Evolutionary conservation across 345 rosid species (phyloP), one percentile per base, ranked within the genome.

Genomic region (Citrus inodora): DNA sequence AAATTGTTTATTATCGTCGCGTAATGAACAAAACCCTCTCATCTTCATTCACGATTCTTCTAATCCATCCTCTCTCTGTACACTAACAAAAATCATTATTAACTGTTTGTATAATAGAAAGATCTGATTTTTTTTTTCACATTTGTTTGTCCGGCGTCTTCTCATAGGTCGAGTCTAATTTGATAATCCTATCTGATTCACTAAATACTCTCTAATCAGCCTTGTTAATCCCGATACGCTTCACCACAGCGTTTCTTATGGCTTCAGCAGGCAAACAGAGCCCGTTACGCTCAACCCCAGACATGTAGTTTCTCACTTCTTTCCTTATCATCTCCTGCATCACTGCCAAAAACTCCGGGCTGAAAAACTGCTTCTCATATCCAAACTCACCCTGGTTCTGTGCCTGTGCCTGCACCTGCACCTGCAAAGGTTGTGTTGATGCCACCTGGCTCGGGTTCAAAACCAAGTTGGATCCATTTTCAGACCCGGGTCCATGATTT

Each of bases 301-400:
- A 81, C 93, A 91, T 90, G 85, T 92, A 91, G 63, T 68, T 86
- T 81, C 92, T 83, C 75, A 92, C 97, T 74, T 92, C 97, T 78
- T 86, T 82, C 81, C 89, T 82, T 53, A 91, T 84, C 97, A 91
- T 91, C 67, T 91, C 93, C 76, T 91, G 95, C 92, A 92, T 82
- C 78, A 88, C 85, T 14, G 85, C 81, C 84, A 91, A 82, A 76
- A 92, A 90, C 85, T 91, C 93, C 2, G 85, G 61, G 48, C 75
- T 91, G 81, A 91, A 90, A 67, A 91, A 87, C 84, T 91, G 93
- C 33, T 80, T 83, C 83, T 87, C 92, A 21, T 17, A 27, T 27
- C 82, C 86, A 25, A 37, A 48, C 19, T 71, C 77, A 1, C 71
- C 64, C 38, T 64, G 30, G 38, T 62, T 35, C 55, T 56, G 84